A percentile compares a stretch with the other conserved stretches of the same genome.
phyloP scores from a whole-genome alignment of 768 basidiomycete species.

The Pulveroboletus sp. region DNA sequence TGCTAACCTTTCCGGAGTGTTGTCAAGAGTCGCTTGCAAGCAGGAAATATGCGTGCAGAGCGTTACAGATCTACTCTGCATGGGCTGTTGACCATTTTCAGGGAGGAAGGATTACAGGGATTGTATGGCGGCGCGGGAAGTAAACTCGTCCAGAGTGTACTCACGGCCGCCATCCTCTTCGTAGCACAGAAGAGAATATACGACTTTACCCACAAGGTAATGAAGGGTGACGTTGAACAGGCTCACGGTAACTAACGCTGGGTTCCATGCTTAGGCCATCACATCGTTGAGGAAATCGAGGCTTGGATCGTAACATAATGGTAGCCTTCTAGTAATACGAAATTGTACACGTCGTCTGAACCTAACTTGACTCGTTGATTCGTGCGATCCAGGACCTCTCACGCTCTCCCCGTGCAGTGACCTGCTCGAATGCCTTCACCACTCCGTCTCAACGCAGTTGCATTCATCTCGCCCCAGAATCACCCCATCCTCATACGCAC shows the following conservation, averaged over 20 bases:
- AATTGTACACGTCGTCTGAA: neutral
- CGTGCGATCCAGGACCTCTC: too few relatives aligned
- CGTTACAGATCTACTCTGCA: constrained; percentile 73
- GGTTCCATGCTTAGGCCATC: constrained; percentile 7
- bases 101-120: constrained; percentile 75
- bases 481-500: constrained; percentile 73
- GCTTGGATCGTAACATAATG: neutral
- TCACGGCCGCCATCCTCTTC: constrained; percentile 93
- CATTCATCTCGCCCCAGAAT: constrained; percentile 81
- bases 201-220: constrained; percentile 57
- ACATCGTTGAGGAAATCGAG: constrained; percentile 7
- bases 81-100: constrained; percentile 73
- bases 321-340: neutral
- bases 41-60: constrained; percentile 61
- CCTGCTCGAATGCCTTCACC: constrained; percentile 51
- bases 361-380: too few relatives aligned
- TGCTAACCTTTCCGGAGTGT: constrained; percentile 35
- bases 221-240: neutral
- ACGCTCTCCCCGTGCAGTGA: too few relatives aligned
- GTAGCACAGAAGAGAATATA: constrained; percentile 81
- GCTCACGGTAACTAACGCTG: constrained; percentile 1
- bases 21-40: constrained; percentile 76
- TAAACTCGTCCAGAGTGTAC: constrained; percentile 87
- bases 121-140: constrained; percentile 83
- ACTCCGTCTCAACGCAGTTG: constrained; percentile 73